Base-by-base conservation (phyloP, 345 rosid species). In the Draba incana region DNA sequence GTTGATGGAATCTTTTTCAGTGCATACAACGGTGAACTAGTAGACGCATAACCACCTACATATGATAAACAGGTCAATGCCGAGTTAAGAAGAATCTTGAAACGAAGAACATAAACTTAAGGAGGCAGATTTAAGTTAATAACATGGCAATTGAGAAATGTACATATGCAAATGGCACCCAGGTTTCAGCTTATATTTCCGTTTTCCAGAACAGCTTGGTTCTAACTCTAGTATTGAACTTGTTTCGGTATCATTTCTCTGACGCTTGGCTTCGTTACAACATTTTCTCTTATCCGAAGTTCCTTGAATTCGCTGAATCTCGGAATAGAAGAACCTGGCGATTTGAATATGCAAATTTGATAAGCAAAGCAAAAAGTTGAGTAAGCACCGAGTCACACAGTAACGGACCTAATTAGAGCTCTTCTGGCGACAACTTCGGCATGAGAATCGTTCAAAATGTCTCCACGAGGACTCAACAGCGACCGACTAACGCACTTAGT, bases 101-200 rank as follows among this genome's bases (percentile, higher is more conserved):
- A 23, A 15, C 1, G 23, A 57, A 62, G 6, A 52, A 11, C 23
- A 39, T 55, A 51, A 11, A 47, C 2, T 2, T 49, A 35, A 37
- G 3, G 37, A 53, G 20, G 33, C 5, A 55, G 14, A 46, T 5
- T 50, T 13, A 24, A 43, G 11, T 27, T 25, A 61, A 71, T 85
- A 90, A 90, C 98, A 88, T 81, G 97, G 97, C 87, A 87, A 78
- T 66, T 88, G 97, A 41, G 98, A 90, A 75, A 88, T 83, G 83
- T 86, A 93, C 47, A 88, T 43, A 80, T 93, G 96, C 67, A 93
- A 75, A 44, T 81, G 80, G 84, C 88, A 87, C 3, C 84, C 96
- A 42, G 72, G 69, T 74, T 80, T 86, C 45, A 90, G 75, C 70
- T 57, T 78, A 59, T 81, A 87, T 64, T 71, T 86, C 6, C 67